phyloP scores from a whole-genome alignment of 73 alveolate species.

The Paramecium primaurelia region DNA sequence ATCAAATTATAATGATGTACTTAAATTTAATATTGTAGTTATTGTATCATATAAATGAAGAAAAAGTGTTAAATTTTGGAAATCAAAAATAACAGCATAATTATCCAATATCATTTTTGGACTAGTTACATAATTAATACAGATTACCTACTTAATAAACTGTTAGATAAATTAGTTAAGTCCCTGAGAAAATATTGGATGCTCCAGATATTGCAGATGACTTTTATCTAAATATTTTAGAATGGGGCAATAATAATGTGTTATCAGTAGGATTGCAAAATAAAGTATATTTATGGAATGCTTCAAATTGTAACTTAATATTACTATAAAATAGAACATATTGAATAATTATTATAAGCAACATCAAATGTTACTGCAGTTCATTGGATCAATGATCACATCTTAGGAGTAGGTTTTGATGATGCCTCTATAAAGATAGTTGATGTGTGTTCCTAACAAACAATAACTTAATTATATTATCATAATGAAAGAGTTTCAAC shows the following conservation, averaged over 20 bases:
- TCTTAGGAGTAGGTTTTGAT: conserved; percentile 77
- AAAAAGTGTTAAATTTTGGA: conserved; percentile 42
- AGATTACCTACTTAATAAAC: not conserved
- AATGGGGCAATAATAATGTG: conserved; percentile 90
- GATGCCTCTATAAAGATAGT: conserved; percentile 85
- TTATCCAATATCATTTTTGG: not conserved
- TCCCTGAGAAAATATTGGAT: conserved; percentile 55
- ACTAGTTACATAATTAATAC: conserved; percentile 31
- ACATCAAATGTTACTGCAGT: conserved; percentile 53
- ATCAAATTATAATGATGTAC: conserved; percentile 33
- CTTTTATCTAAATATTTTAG: conserved; percentile 71
- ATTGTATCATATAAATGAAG: conserved; percentile 33
- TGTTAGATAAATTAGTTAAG: conserved; percentile 34
- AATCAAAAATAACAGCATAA: conserved; percentile 41
- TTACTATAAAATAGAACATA: not conserved
- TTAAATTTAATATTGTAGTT: not conserved
- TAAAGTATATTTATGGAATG: conserved; percentile 85
- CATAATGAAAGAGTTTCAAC: conserved; percentile 89
- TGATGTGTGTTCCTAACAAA: conserved; percentile 73
- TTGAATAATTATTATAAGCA: not conserved
- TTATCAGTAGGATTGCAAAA: conserved; percentile 88
- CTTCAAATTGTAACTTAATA: conserved; percentile 37
- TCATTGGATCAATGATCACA: conserved; percentile 27
- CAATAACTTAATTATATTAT: conserved; percentile 72
- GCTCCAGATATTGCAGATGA: conserved; percentile 60